A percentile compares a stretch with the other conserved stretches of the same genome.
These are phyloP conservation scores for Tripterygium wilfordii DNA, from an alignment of 177 flowering plant genomes.

Conservation along the genomic window DNA sequence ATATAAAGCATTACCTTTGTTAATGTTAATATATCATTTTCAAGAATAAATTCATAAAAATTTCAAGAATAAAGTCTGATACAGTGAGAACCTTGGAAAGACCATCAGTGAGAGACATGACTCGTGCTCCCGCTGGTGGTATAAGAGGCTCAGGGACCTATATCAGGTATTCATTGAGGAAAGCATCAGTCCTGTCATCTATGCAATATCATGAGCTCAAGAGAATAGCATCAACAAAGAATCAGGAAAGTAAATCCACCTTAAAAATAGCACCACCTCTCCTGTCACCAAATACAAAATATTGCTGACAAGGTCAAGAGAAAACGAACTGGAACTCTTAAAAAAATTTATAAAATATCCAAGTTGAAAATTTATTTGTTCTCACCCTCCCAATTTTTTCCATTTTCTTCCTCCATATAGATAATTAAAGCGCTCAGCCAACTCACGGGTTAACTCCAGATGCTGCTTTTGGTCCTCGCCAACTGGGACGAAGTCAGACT, in stretches of 20 bases:
- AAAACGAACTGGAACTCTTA: too few species aligned
- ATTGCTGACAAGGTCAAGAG: conserved; percentile 15
- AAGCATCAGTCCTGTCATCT: background rate
- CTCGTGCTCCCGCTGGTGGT: conserved; percentile 92
- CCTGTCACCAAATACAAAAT: conserved; percentile 32
- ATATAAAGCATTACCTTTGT: too few species aligned
- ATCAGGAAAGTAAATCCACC: conserved; percentile 38
- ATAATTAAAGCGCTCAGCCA: conserved; percentile 82
- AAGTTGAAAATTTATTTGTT: conserved; percentile 5
- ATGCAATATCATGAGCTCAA: conserved; percentile 10
- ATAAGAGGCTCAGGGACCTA: conserved; percentile 95
- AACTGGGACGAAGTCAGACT: conserved; percentile 94
- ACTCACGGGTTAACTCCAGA: conserved; percentile 84
- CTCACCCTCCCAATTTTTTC: conserved; percentile 98
- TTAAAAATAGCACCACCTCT: conserved; percentile 86
- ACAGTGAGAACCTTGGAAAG: conserved; percentile 62
- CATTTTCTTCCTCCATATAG: conserved; percentile 92
- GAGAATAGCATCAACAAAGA: conserved; percentile 16
- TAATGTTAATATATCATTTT: too few species aligned
- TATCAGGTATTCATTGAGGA: conserved; percentile 9
- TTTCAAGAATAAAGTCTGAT: background rate
- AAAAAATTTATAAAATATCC: background rate
- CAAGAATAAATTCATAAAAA: background rate
- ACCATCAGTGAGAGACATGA: conserved; percentile 97
- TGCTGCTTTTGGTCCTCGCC: conserved; percentile 98